phyloP scores from a whole-genome alignment of 2,329 filamentous ascomycete species.

The Penicillium psychrosexuale region DNA sequence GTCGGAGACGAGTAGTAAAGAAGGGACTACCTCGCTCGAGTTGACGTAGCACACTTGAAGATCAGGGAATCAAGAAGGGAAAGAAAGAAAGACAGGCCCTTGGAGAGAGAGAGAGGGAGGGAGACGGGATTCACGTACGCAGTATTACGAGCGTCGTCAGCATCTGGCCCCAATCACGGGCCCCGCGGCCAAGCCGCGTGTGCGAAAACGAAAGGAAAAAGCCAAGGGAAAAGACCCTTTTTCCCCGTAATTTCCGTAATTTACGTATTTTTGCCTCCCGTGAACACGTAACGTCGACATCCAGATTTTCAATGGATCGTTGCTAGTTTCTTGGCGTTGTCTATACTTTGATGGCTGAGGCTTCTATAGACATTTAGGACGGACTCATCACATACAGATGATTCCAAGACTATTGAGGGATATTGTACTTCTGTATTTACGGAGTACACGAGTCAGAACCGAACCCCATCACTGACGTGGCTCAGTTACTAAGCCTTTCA shows the following conservation, averaged over 20 bases:
- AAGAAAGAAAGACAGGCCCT: constrained; percentile 12
- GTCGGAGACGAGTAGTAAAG: constrained; percentile 14
- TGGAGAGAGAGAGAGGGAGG: constrained; percentile 14
- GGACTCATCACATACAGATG: neutral
- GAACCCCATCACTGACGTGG: neutral
- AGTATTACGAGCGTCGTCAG: constrained; percentile 39
- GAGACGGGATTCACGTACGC: constrained; percentile 10
- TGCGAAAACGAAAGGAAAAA: constrained; percentile 28
- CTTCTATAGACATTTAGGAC: neutral
- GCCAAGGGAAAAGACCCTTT: constrained; percentile 32
- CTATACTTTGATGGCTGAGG: constrained; percentile 3
- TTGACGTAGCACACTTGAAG: constrained; percentile 9
- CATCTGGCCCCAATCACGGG: constrained; percentile 37
- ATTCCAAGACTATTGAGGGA: neutral
- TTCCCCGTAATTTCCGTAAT: constrained; percentile 16
- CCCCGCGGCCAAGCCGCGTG: constrained; percentile 38
- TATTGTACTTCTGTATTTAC: neutral
- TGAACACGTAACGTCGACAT: constrained; percentile 17
- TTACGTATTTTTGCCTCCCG: constrained; percentile 5
- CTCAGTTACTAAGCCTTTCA: neutral
- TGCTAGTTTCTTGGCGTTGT: constrained; percentile 7
- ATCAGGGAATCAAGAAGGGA: constrained; percentile 13
- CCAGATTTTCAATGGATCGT: constrained; percentile 4
- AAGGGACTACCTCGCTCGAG: constrained; percentile 9
- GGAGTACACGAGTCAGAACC: neutral